These are phyloP conservation scores for Botrytis galanthina DNA, from an alignment of 2,329 filamentous ascomycete species.

Conservation along the genomic window DNA sequence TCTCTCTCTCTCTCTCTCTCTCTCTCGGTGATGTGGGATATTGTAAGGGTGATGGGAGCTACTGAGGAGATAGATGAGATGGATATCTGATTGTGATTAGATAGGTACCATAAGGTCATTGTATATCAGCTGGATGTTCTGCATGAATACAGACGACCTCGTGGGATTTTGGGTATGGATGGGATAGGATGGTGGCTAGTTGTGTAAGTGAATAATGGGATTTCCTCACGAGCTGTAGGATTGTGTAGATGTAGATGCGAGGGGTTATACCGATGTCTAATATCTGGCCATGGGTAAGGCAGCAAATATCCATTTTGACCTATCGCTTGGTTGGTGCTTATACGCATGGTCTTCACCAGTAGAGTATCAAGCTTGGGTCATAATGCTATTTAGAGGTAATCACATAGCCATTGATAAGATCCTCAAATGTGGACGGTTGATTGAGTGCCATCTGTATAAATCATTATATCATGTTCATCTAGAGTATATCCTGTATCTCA, in stretches of 20 bases:
- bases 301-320: not conserved
- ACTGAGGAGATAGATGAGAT: not conserved
- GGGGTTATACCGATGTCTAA: not conserved
- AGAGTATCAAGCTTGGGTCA: not conserved
- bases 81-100: not conserved
- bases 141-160: not conserved
- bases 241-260: not conserved
- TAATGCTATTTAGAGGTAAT: not conserved
- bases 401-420: not conserved
- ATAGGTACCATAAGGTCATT: not conserved
- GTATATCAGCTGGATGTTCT: not conserved
- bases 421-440: too few relatives aligned
- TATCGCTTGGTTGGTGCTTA: not conserved
- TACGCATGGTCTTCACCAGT: not conserved
- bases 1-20: too few relatives aligned
- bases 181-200: too few relatives aligned
- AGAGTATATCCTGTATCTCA: not conserved
- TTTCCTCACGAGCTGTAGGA: not conserved
- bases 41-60: not conserved
- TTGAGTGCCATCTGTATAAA: too few relatives aligned
- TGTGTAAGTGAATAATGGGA: too few relatives aligned
- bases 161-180: not conserved
- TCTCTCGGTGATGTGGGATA: not conserved
- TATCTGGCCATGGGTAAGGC: not conserved
- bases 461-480: not conserved